A percentile compares a stretch with the other conserved stretches of the same genome.
Conservation (phyloP, 257 asterid genomes). For the Coffea canephora region DNA sequence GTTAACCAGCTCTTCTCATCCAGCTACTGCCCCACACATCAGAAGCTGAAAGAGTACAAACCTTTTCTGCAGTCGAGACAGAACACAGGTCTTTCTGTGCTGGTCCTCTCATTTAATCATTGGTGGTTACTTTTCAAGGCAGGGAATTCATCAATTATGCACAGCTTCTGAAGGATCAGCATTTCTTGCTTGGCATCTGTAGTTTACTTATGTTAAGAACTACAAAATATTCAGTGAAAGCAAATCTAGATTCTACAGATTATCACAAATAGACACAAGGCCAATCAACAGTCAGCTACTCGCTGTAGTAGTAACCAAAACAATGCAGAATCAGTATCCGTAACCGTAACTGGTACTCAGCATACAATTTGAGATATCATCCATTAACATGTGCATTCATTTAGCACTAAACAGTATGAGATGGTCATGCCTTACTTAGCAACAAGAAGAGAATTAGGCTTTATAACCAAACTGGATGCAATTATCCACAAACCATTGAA, state of each 20-base stretch:
- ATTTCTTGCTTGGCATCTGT: constrained; percentile 83
- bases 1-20: too few relatives aligned
- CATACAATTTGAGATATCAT: not conserved
- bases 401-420: not conserved
- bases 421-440: not conserved
- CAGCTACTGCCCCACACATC: not conserved
- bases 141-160: constrained; percentile 53
- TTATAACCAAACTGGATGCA: not conserved
- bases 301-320: not conserved
- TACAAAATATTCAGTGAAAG: constrained; percentile 14
- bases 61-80: not conserved
- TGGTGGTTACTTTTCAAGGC: constrained; percentile 14
- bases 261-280: not conserved
- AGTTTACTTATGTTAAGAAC: constrained; percentile 44
- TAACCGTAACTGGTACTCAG: not conserved
- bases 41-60: not conserved
- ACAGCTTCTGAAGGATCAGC: constrained; percentile 74
- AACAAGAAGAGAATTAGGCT: not conserved
- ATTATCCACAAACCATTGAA: not conserved
- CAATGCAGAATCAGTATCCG: not conserved
- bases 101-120: not conserved
- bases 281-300: not conserved
- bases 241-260: not conserved
- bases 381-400: not conserved
- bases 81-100: constrained; percentile 4